Conservation (phyloP, 2,329 filamentous ascomycete species). For the Chaetomiaceae sp. region DNA sequence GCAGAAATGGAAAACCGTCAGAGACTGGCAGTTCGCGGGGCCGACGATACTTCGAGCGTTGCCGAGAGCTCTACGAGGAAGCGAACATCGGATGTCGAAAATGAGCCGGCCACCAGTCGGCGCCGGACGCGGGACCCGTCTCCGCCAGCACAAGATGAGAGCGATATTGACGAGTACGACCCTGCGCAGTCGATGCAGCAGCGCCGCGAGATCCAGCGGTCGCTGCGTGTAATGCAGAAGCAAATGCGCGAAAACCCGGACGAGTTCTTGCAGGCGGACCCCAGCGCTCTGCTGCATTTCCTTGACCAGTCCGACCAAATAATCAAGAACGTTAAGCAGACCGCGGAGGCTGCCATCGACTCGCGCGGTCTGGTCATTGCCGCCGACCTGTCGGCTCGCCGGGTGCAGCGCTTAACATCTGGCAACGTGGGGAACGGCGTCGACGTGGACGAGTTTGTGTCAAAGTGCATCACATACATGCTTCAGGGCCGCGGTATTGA, state of each 20-base stretch:
- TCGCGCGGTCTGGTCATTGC: conserved; percentile 78
- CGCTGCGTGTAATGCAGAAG: conserved; percentile 62
- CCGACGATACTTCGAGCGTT: not conserved
- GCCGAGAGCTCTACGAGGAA: conserved; percentile 13
- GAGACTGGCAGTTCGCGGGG: conserved; percentile 17
- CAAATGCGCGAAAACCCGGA: conserved; percentile 58
- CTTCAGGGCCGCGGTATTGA: conserved; percentile 56
- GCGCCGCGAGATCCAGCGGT: conserved; percentile 65
- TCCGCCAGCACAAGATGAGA: conserved; percentile 27
- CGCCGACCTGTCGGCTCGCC: conserved; percentile 75
- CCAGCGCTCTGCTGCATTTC: conserved; percentile 60
- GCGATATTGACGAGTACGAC: conserved; percentile 57
- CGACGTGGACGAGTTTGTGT: conserved; percentile 87
- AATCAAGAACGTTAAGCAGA: conserved; percentile 72
- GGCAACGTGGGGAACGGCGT: conserved; percentile 71
- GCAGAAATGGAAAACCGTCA: conserved; percentile 17
- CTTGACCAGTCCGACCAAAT: conserved; percentile 62
- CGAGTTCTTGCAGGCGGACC: conserved; percentile 62
- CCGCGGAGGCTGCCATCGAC: conserved; percentile 84
- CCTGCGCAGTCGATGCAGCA: conserved; percentile 76
- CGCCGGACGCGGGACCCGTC: conserved; percentile 25
- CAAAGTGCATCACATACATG: conserved; percentile 88
- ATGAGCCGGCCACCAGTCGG: conserved; percentile 20
- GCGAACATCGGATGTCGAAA: conserved; percentile 18
- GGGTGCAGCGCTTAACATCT: conserved; percentile 67